These are phyloP conservation scores for Garcia nutans DNA, from an alignment of 345 rosid species.

Conservation along the genomic window DNA sequence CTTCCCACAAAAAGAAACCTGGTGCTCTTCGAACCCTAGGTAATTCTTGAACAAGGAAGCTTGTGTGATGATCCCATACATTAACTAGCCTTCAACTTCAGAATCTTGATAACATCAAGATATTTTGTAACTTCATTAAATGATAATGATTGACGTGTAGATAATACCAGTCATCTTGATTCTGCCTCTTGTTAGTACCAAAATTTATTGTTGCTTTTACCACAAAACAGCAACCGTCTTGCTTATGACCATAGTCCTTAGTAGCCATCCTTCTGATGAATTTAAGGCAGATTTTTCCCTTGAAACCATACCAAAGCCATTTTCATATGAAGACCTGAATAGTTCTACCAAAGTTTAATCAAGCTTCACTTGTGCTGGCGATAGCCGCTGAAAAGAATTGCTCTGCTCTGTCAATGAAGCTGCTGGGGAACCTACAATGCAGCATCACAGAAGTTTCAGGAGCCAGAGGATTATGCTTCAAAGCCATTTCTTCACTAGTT, in stretches of 20 bases:
- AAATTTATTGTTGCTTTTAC: not conserved
- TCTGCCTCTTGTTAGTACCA: not conserved
- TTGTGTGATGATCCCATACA: not conserved
- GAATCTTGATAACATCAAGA: not conserved
- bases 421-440: slow-evolving; percentile 54
- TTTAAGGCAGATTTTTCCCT: not conserved
- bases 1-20: not conserved
- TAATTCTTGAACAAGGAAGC: not conserved
- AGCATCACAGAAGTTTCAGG: slow-evolving; percentile 42
- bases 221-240: not conserved
- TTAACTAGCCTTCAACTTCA: not conserved
- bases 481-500: slow-evolving; percentile 42
- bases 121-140: not conserved
- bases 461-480: slow-evolving; percentile 33
- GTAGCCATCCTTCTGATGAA: not conserved
- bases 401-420: slow-evolving; percentile 61
- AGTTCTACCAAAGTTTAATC: not conserved
- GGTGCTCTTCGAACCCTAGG: slow-evolving; percentile 3
- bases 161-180: not conserved
- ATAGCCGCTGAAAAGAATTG: slow-evolving; percentile 51
- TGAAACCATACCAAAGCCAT: not conserved
- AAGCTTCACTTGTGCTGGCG: slow-evolving; percentile 7
- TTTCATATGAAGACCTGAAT: not conserved
- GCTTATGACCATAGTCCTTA: not conserved
- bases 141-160: not conserved